phyloP scores from a whole-genome alignment of 2,329 filamentous ascomycete species.

The Xylaria sp. region DNA sequence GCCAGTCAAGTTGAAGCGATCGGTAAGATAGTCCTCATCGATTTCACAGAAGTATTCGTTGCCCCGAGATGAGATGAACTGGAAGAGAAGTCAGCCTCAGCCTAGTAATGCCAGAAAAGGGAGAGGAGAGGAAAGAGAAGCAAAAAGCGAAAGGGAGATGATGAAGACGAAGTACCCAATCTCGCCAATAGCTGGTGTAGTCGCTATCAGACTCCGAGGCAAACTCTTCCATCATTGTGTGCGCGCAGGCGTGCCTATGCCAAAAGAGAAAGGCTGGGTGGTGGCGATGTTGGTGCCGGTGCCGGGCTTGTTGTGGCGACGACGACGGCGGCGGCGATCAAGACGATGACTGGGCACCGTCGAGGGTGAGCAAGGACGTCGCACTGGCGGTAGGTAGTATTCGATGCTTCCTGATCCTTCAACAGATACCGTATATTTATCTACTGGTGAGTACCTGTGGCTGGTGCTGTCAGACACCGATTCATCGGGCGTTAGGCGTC shows the following conservation, averaged over 20 bases:
- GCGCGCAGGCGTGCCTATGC: constrained; percentile 2
- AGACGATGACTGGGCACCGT: background rate
- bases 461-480: background rate
- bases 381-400: background rate
- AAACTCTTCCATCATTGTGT: constrained; percentile 87
- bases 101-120: constrained; percentile 22
- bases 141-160: too few species aligned
- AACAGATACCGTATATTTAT: background rate
- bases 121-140: background rate
- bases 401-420: background rate
- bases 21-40: constrained; percentile 97
- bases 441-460: background rate
- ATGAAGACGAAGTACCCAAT: constrained; percentile 76
- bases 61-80: constrained; percentile 98
- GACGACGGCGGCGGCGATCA: background rate
- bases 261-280: background rate
- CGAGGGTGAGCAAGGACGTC: background rate
- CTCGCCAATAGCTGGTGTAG: constrained; percentile 99
- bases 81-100: constrained; percentile 38
- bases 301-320: constrained; percentile 18
- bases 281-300: constrained; percentile 8
- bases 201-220: constrained; percentile 98
- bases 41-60: constrained; percentile 99
- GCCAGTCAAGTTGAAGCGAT: constrained; percentile 97
- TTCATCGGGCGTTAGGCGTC: constrained; percentile 3